A percentile compares a stretch with the other conserved stretches of the same genome.
These are phyloP conservation scores for Alternaria novae-zelandiae DNA, from an alignment of 2,329 filamentous ascomycete species.

Conservation along the genomic window DNA sequence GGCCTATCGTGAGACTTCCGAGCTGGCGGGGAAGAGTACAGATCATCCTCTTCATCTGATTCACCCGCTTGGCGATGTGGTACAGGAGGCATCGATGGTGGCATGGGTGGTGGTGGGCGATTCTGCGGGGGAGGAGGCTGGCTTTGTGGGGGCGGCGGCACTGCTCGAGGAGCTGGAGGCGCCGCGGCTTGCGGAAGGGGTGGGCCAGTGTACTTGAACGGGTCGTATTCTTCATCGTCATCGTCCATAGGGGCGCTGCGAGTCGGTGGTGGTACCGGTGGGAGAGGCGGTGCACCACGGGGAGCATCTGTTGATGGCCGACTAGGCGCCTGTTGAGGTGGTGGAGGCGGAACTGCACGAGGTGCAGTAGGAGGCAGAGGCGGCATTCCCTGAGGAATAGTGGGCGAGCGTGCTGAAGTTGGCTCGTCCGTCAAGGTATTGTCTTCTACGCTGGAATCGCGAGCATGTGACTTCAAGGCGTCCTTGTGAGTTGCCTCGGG, in stretches of 20 bases:
- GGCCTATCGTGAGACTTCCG: slow-evolving; percentile 45
- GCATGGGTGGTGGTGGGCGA: slow-evolving; percentile 39
- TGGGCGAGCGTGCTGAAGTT: slow-evolving; percentile 53
- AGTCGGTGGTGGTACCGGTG: slow-evolving; percentile 71
- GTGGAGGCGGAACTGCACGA: slow-evolving; percentile 61
- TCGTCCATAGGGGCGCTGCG: slow-evolving; percentile 35
- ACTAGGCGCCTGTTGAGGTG: slow-evolving; percentile 61
- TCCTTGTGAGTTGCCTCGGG: slow-evolving; percentile 95
- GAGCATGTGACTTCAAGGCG: slow-evolving; percentile 80
- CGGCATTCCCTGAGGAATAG: slow-evolving; percentile 42
- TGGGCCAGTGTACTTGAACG: slow-evolving; percentile 59
- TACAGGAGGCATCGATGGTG: slow-evolving; percentile 41
- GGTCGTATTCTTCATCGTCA: slow-evolving; percentile 72
- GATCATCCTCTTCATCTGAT: slow-evolving; percentile 46
- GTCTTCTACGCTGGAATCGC: slow-evolving; percentile 77
- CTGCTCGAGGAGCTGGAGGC: slow-evolving; percentile 45
- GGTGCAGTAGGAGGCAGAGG: slow-evolving; percentile 46
- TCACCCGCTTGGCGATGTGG: slow-evolving; percentile 36
- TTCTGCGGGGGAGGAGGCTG: slow-evolving; percentile 44
- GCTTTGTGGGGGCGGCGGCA: slow-evolving; percentile 44
- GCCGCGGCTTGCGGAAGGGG: slow-evolving; percentile 10
- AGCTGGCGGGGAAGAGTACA: slow-evolving; percentile 45
- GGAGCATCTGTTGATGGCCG: slow-evolving; percentile 73
- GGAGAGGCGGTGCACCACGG: slow-evolving; percentile 71
- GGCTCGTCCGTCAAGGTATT: slow-evolving; percentile 63